Base-by-base conservation (phyloP, 176 grass and related monocot species). In the Aegilops tauschii region DNA sequence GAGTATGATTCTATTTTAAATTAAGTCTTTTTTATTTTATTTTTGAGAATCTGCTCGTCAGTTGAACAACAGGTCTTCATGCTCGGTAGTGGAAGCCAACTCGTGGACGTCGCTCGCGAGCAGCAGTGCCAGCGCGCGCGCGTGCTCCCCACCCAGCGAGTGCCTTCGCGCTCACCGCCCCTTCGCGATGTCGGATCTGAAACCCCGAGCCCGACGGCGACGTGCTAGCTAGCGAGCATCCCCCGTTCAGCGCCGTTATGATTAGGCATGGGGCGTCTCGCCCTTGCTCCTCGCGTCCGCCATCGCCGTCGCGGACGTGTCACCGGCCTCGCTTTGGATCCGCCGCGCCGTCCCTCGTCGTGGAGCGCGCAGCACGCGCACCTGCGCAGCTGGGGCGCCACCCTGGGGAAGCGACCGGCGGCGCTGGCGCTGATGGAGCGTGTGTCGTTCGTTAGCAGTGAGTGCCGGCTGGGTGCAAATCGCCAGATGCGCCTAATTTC, bases 181-280 rank as follows among this genome's bases (percentile, higher is more conserved):
- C 87, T 21, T 75, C 56, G 11, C 35, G 14, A 56, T 85, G 83
- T 84, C 88, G 88, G 83, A 74, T 76, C 88, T 89, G 82, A 59
- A 29, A 28, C 70, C 70, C 39, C 39, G 37, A 29, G 3, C 12
- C 13, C 18, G 72, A 50, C 16, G 72, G 72, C 13, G 28, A 75
- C 72, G 72, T 25, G 40, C 72, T 4, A 75, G 72, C 72, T 75
- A 75, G 23, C 72, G 40, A 6, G 3, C 65, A 17, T 9, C 5
- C 35, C 67, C 8, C 8, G 18, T 73, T 73, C 73, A 10, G 73
- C 42, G 42, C 25, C 42, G 42, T 50, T 14, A 52, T 76, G 73
- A 76, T 76, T 76, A 47, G 42, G 45, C 50, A 54, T 54, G 50
- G 50, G 16, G 50, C 16, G 50, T 52, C 49, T 16, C 14, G 49